Evolutionary conservation across 148 eudicot genomes (phyloP), one percentile per base, ranked within the genome.

Genomic region (Salicornia ramosissima): DNA sequence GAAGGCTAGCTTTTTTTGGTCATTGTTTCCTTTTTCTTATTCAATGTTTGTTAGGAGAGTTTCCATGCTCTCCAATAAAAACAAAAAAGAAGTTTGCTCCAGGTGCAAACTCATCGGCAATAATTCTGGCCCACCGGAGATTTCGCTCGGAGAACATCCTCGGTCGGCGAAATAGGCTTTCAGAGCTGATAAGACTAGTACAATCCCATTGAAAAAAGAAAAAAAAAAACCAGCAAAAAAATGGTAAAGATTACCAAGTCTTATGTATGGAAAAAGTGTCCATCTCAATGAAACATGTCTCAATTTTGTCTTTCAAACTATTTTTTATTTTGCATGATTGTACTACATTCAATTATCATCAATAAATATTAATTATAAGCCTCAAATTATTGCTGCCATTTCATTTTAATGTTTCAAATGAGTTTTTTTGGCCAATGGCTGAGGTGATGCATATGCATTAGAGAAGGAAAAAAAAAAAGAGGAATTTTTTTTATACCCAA

Each of bases 41-140:
- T 18, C 22, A 6, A 49, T 16, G 22, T 49, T 19, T 6, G 24
- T 3, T 18, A 21, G 24, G 53, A 49, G 53, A 19, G 19, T 19
- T 4, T 49, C 7, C 53, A 49, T 49, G 53, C 22, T 49, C 53
- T 49, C 24, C 53, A 4, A 1, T 5, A 49, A 49, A 49, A 49
- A 46, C 13, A 46, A 46, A 68, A 25, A 64, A 19, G 14, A 55
- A 43, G 57, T 60, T 75, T 45, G 58, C 64, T 26, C 10, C 43
- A 46, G 36, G 73, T 79, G 82, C 62, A 74, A 65, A 49, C 47
- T 50, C 54, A 68, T 29, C 30, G 75, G 77, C 71, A 75, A 75
- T 68, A 72, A 75, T 63, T 62, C 75, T 61, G 40, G 67, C 74
- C 74, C n/a, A n/a, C 34, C 30, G 46, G 60, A 46, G 71, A 33